These are phyloP conservation scores for Neurospora pannonica DNA, from an alignment of 495 filamentous ascomycete species.

Conservation along the genomic window DNA sequence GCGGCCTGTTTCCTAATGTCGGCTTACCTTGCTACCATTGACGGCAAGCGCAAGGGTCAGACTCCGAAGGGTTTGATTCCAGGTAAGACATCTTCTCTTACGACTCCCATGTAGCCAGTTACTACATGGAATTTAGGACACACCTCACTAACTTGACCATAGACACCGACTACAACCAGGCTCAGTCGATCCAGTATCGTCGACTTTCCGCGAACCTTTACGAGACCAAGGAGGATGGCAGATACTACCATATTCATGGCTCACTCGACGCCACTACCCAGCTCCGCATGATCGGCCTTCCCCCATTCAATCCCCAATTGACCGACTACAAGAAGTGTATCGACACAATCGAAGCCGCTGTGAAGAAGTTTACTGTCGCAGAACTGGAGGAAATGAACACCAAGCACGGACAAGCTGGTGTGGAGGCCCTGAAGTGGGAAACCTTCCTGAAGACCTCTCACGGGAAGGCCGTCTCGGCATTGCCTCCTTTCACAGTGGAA, in stretches of 20 bases:
- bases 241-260: constrained; percentile 73
- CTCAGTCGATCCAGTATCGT: constrained; percentile 64
- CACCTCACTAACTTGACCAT: background rate
- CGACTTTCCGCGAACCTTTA: constrained; percentile 70
- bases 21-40: constrained; percentile 62
- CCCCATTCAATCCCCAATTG: constrained; percentile 50
- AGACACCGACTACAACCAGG: constrained; percentile 63
- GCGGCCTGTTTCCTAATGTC: constrained; percentile 61
- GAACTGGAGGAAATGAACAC: constrained; percentile 60
- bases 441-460: constrained; percentile 54
- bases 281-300: constrained; percentile 62
- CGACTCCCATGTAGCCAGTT: background rate
- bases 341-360: constrained; percentile 55
- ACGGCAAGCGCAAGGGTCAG: constrained; percentile 53
- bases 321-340: constrained; percentile 59
- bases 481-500: constrained; percentile 18
- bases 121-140: background rate
- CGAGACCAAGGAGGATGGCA: constrained; percentile 51
- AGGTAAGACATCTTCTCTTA: constrained; percentile 32
- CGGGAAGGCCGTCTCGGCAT: constrained; percentile 27
- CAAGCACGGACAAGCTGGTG: constrained; percentile 54
- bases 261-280: constrained; percentile 62
- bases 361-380: constrained; percentile 49
- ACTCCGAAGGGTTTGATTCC: constrained; percentile 53
- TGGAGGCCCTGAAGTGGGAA: constrained; percentile 53